Conservation (phyloP, 1,139 yeast species). For the Nematodospora anomalae region DNA sequence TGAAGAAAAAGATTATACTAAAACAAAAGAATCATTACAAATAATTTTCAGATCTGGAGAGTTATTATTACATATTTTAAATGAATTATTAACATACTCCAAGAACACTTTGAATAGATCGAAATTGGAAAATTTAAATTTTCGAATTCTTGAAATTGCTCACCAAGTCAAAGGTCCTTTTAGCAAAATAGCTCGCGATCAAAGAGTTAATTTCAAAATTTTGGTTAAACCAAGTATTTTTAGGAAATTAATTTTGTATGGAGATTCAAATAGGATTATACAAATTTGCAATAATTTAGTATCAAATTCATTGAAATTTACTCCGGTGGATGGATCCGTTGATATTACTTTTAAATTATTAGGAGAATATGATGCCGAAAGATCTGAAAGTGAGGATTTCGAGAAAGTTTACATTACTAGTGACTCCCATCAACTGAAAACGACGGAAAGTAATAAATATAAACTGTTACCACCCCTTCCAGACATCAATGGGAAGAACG, state of each 20-base stretch:
- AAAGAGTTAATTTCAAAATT: slow-evolving; percentile 65
- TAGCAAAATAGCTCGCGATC: slow-evolving; percentile 78
- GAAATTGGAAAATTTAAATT: slow-evolving; percentile 75
- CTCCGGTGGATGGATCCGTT: slow-evolving; percentile 84
- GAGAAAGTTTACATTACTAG: slow-evolving; percentile 30
- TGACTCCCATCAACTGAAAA: slow-evolving; percentile 1
- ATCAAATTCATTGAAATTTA: slow-evolving; percentile 62
- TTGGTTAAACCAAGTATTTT: slow-evolving; percentile 58
- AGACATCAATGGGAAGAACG: not conserved
- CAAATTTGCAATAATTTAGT: slow-evolving; percentile 75
- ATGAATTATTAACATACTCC: slow-evolving; percentile 85
- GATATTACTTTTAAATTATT: slow-evolving; percentile 62
- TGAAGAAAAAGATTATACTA: slow-evolving; percentile 70
- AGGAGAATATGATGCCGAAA: slow-evolving; percentile 66
- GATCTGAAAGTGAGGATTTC: slow-evolving; percentile 32
- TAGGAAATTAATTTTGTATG: slow-evolving; percentile 66
- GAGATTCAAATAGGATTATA: slow-evolving; percentile 83
- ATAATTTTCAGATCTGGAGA: slow-evolving; percentile 88
- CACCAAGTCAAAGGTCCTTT: slow-evolving; percentile 86
- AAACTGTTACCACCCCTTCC: slow-evolving; percentile 5
- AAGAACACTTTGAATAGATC: slow-evolving; percentile 86
- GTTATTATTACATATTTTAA: slow-evolving; percentile 77
- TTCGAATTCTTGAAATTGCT: slow-evolving; percentile 72
- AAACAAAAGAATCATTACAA: slow-evolving; percentile 65
- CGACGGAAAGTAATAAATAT: not conserved